Conservation (phyloP, 345 rosid species). For the Linum trigynum region DNA sequence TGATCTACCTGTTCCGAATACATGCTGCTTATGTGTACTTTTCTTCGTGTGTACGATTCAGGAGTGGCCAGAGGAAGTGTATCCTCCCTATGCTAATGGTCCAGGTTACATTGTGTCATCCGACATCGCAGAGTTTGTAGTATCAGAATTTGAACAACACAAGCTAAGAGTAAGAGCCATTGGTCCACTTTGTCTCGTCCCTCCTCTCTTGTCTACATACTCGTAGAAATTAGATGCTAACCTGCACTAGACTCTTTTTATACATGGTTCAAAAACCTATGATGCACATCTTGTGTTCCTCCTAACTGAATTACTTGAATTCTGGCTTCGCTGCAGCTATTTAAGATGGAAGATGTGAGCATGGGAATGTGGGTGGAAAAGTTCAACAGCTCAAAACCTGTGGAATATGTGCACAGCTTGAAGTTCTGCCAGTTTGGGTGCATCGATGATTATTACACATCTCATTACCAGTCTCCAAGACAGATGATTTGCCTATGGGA, state of each 20-base stretch:
- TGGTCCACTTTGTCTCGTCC: background rate
- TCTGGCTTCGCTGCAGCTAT: conserved; percentile 44
- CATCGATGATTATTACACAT: conserved; percentile 70
- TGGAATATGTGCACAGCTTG: conserved; percentile 70
- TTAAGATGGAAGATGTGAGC: conserved; percentile 99
- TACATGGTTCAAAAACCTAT: background rate
- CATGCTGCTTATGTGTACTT: background rate
- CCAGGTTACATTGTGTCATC: conserved; percentile 82
- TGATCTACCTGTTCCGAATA: too few relatives aligned
- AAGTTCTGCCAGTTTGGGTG: conserved; percentile 92
- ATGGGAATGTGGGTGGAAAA: conserved; percentile 99
- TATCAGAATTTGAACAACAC: conserved; percentile 65
- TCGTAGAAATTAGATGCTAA: too few relatives aligned
- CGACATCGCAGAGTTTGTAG: conserved; percentile 66
- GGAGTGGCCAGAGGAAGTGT: conserved; percentile 98
- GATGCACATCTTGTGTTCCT: background rate
- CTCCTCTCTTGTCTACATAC: background rate
- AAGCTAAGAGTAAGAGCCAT: conserved; percentile 48
- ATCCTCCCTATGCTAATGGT: conserved; percentile 94
- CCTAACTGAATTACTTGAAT: background rate
- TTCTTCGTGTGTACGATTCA: conserved; percentile 14
- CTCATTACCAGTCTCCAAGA: conserved; percentile 93
- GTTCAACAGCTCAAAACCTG: conserved; percentile 67
- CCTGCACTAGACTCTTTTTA: too few relatives aligned
- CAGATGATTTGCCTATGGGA: conserved; percentile 95